A percentile compares a stretch with the other conserved stretches of the same genome.
Evolutionary conservation across 345 rosid genomes (phyloP).

Genomic region (Populus pruinosa): DNA sequence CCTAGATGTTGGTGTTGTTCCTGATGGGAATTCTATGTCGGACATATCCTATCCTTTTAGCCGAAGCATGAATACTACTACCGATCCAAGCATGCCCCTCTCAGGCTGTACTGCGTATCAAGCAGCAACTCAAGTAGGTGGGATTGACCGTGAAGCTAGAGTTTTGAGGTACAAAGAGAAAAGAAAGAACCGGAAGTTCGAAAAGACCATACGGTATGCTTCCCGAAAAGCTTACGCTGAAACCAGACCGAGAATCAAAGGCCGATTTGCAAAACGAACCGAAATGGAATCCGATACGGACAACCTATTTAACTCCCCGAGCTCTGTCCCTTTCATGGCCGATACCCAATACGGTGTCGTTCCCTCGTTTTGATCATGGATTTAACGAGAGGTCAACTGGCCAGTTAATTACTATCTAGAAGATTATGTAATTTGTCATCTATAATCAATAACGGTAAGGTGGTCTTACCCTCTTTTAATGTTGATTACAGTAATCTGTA

Average conservation of each 20-base stretch:
- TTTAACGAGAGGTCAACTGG: not conserved
- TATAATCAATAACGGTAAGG: not conserved
- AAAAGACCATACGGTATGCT: conserved; percentile 46
- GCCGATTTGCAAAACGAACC: conserved; percentile 38
- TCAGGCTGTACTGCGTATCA: not conserved
- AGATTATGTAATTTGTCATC: not conserved
- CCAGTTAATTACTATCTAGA: not conserved
- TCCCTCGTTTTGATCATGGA: conserved; percentile 25
- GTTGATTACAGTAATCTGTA: not conserved
- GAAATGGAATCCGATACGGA: conserved; percentile 23
- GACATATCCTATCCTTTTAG: conserved; percentile 25
- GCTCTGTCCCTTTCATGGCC: conserved; percentile 2
- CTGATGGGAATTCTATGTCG: conserved; percentile 30
- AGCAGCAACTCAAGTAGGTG: conserved; percentile 18
- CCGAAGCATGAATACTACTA: not conserved
- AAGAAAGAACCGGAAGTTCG: conserved; percentile 43
- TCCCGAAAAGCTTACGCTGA: conserved; percentile 52
- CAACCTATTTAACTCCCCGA: not conserved
- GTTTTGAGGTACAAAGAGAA: conserved; percentile 45
- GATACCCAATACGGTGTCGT: conserved; percentile 37
- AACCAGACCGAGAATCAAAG: conserved; percentile 45
- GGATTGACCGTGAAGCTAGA: conserved; percentile 37
- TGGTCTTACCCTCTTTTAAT: not conserved
- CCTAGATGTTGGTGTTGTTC: conserved; percentile 40
- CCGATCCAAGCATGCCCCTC: not conserved